Base-by-base conservation (phyloP, 257 asterid species). In the Forsythia viridissima region DNA sequence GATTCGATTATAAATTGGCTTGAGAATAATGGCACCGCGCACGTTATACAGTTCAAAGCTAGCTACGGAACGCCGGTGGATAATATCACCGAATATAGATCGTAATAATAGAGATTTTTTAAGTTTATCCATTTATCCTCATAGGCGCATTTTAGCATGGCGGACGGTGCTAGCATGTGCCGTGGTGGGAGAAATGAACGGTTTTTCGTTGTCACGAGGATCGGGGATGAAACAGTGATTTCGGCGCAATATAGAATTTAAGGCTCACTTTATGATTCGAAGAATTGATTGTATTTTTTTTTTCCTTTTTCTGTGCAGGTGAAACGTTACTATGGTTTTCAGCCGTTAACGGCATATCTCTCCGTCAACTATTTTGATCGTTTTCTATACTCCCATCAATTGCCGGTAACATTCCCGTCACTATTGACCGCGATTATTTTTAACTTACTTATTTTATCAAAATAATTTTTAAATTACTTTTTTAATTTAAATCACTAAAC, bases 291-390 rank as follows among this genome's bases (percentile, higher is more conserved):
- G 76, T 30, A 67, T 16, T 6, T 3, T 1, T n/a, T 59, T 40
- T 57, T 75, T 59, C 57, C 57, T 39, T 78, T 77, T 77, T 69
- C 24, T 37, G 44, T 78, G 90, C 92, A 95, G 99, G 99, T 92
- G 76, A 96, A 90, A 55, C 96, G 93, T 71, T 87, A 86, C 78
- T 91, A 93, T 84, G 89, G 97, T 68, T 95, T 95, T 66, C 96
- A 92, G 88, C 90, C 99, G 37, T 75, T 91, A 77, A 95, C 99
- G 91, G 96, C 92, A 86, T 95, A 85, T 87, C 97, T 95, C 80
- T 81, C 99, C 84, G 94, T 93, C 82, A 92, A 73, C 81, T 95
- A 95, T 86, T 80, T 95, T 0, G 99, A 95, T 78, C 97, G 99
- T 73, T 92, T 95, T 82, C 91, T 95, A 5, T 74, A 80, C 89